These are phyloP conservation scores for Eucalyptus urophylla DNA, from an alignment of 345 rosid species.

Conservation along the genomic window DNA sequence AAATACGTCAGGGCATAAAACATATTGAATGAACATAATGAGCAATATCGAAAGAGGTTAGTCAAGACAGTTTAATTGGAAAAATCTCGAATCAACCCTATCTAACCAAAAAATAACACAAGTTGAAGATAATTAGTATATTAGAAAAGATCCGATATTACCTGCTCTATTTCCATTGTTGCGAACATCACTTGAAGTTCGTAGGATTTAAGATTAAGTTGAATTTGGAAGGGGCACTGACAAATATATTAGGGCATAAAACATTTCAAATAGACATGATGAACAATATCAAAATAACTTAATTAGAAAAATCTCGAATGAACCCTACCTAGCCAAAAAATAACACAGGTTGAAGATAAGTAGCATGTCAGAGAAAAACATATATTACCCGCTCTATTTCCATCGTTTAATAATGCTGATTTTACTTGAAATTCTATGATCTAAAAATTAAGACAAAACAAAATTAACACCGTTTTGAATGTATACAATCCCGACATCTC, in stretches of 20 bases:
- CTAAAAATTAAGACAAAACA: rapidly evolving
- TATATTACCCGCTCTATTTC: background rate
- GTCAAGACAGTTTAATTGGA: background rate
- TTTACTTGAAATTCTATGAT: background rate
- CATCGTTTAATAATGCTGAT: background rate
- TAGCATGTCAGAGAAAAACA: rapidly evolving
- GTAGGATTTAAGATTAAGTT: too few species aligned
- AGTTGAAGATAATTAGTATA: background rate
- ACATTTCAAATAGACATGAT: background rate
- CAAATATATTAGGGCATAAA: background rate
- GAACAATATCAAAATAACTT: background rate
- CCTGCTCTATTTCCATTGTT: rapidly evolving
- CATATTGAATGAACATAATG: background rate
- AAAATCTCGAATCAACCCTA: background rate
- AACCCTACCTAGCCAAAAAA: rapidly evolving
- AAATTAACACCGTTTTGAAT: rapidly evolving
- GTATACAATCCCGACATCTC: background rate
- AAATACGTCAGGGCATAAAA: background rate
- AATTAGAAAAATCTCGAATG: background rate
- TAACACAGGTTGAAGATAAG: background rate
- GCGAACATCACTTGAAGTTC: rapidly evolving
- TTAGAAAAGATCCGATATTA: rapidly evolving
- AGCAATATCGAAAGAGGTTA: rapidly evolving
- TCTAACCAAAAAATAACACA: background rate
- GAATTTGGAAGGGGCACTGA: background rate